phyloP scores from a whole-genome alignment of 2,329 filamentous ascomycete genomes.

The Tolypocladium nubicola region DNA sequence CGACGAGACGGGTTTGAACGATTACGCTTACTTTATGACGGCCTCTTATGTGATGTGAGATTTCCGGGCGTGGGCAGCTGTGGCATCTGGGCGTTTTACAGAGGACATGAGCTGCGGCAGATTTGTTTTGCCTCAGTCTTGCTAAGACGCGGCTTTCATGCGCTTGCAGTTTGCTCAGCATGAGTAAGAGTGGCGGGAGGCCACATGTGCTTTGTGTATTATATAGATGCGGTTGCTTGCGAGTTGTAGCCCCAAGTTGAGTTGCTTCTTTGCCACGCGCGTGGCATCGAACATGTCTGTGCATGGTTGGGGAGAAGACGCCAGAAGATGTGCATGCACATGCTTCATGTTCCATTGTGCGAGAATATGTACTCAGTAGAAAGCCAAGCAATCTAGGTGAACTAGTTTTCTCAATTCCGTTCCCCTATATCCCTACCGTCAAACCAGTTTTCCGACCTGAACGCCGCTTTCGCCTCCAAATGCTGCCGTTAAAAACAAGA shows the following conservation, averaged over 20 bases:
- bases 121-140: not conserved
- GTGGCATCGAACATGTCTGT: not conserved
- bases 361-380: not conserved
- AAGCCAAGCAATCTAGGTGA: not conserved
- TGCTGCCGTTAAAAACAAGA: slow-evolving; percentile 10
- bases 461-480: slow-evolving; percentile 22
- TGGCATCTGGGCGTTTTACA: not conserved
- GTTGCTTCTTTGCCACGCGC: not conserved
- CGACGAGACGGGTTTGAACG: slow-evolving; percentile 4
- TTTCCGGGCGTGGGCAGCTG: not conserved
- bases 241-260: not conserved
- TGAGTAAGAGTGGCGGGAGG: not conserved
- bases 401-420: too few species aligned
- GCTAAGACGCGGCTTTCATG: not conserved
- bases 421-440: not conserved
- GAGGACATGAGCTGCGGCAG: not conserved
- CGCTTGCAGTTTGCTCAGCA: not conserved
- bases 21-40: slow-evolving; percentile 2
- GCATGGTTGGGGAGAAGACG: not conserved
- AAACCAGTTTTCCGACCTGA: slow-evolving; percentile 7
- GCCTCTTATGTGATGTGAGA: not conserved
- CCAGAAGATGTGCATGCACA: not conserved
- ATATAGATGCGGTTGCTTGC: slow-evolving; percentile 4
- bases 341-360: not conserved
- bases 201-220: slow-evolving; percentile 4